phyloP scores from a whole-genome alignment of 352 stramenopile species.

The Phytophthora idaei region DNA sequence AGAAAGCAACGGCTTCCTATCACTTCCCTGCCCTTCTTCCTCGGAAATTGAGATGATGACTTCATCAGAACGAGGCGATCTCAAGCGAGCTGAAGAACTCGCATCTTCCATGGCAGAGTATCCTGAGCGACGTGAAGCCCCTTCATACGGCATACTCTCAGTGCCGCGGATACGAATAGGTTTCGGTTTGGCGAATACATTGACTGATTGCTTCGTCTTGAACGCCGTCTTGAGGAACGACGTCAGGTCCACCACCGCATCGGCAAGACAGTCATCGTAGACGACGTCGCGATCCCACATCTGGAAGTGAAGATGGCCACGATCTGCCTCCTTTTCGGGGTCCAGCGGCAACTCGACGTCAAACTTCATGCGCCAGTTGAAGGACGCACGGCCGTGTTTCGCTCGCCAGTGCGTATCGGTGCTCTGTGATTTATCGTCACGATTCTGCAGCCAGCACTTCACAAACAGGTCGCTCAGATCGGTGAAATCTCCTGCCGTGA shows the following conservation, averaged over 20 bases:
- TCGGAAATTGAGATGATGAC: constrained; percentile 36
- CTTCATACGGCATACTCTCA: constrained; percentile 40
- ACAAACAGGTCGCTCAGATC: constrained; percentile 92
- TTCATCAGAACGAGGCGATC: constrained; percentile 24
- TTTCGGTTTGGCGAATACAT: constrained; percentile 80
- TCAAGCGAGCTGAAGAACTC: constrained; percentile 23
- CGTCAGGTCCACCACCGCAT: constrained; percentile 70
- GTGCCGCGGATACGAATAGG: constrained; percentile 50
- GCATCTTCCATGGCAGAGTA: constrained; percentile 41
- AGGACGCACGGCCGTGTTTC: constrained; percentile 86
- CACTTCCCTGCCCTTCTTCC: constrained; percentile 11
- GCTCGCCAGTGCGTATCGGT: constrained; percentile 93
- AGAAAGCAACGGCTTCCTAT: constrained; percentile 36
- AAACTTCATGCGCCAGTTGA: constrained; percentile 95
- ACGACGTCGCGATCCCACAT: constrained; percentile 83
- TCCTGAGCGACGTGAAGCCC: constrained; percentile 15
- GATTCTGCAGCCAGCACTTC: constrained; percentile 87
- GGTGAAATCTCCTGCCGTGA: constrained; percentile 82
- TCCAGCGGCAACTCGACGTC: constrained; percentile 83
- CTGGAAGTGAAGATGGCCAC: constrained; percentile 75
- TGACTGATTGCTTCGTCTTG: constrained; percentile 68
- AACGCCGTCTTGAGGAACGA: constrained; percentile 72
- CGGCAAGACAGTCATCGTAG: constrained; percentile 81
- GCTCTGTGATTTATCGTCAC: constrained; percentile 68
- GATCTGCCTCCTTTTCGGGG: constrained; percentile 67